Conservation (phyloP, 2,329 filamentous ascomycete genomes). For the Cladophialophora immunda region DNA sequence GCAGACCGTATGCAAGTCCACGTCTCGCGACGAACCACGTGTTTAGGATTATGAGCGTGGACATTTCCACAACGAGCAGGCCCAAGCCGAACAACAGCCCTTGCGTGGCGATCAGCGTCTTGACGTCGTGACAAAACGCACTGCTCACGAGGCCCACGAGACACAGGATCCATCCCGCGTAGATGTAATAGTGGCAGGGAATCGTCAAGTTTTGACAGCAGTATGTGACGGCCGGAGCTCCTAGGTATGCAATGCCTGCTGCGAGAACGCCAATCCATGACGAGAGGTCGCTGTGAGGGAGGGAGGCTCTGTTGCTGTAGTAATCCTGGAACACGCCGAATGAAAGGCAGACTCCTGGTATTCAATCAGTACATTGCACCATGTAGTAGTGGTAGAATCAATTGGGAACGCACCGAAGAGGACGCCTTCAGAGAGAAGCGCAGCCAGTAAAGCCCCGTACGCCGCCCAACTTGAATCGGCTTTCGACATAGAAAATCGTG, state of each 20-base stretch:
- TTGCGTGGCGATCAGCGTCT: constrained; percentile 55
- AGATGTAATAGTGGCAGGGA: constrained; percentile 25
- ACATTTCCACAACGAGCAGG: constrained; percentile 60
- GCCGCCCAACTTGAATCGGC: constrained; percentile 20
- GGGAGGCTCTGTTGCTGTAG: constrained; percentile 15
- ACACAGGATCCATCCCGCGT: constrained; percentile 21
- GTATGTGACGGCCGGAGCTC: constrained; percentile 11
- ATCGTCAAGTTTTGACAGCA: constrained; percentile 16
- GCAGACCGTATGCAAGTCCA: constrained; percentile 61
- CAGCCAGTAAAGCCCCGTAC: constrained; percentile 15
- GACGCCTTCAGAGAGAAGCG: constrained; percentile 13
- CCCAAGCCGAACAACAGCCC: constrained; percentile 57
- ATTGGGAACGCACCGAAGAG: constrained; percentile 19
- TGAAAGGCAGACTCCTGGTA: constrained; percentile 23
- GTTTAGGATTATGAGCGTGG: constrained; percentile 59
- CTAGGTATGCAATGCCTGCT: constrained; percentile 16
- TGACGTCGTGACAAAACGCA: constrained; percentile 54
- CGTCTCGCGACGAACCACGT: constrained; percentile 63
- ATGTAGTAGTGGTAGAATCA: not conserved
- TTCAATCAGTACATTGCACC: not conserved
- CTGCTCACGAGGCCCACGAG: constrained; percentile 47
- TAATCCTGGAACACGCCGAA: constrained; percentile 34
- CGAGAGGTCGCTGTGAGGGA: constrained; percentile 1
- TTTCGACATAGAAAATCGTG: not conserved
- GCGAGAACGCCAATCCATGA: constrained; percentile 31